Base-by-base conservation (phyloP, 2,329 filamentous ascomycete genomes). In the Penicillium decumbens region DNA sequence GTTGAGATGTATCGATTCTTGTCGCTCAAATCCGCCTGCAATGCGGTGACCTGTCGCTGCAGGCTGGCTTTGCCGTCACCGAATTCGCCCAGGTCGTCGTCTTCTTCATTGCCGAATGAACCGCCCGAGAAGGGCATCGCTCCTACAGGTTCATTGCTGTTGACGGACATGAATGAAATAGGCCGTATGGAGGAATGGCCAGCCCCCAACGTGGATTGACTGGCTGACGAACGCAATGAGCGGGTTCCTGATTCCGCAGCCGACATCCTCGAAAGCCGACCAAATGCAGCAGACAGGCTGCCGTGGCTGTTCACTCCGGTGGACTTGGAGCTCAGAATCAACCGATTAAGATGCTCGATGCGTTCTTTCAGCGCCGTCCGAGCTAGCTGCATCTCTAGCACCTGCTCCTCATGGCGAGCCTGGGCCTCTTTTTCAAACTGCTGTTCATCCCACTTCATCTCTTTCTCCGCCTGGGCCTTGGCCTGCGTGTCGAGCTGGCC, bases 311-410 rank as follows among this genome's bases (percentile, higher is more conserved):
- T 98, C 47, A 98, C 93, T 4, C 93, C 93, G 5, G 89, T 87
- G 4, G 92, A 97, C 67, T 96, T 96, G 13, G 92, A 97, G 67
- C 89, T 95, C 51, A 98, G 75, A 56, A 98, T 97, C 43, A 98
- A 77, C 41, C 92, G 85, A 71, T 97, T 98, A 41, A 98, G 78
- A 70, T 98, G 93, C 67, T 96, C 91, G 61, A 98, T 98, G 27
- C 93, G 85, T 75, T 98, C 93, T 69, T 97, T 98, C 47, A 98
- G 75, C 0, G 93, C 93, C 0, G 93, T 98, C 37, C 93, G 84
- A 28, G 93, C 93, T 41, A 98, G 80, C 68, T 98, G 93, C 88
- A 98, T 97, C 71, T 98, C 93, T 47, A 98, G 78, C 80, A 98
- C 92, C 70, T 98, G 93, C 73, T 97, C 93, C 66, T 96, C 91